Base-by-base conservation (phyloP, 805 yeast genomes). In the Cyberlindnera misumaiensis region DNA sequence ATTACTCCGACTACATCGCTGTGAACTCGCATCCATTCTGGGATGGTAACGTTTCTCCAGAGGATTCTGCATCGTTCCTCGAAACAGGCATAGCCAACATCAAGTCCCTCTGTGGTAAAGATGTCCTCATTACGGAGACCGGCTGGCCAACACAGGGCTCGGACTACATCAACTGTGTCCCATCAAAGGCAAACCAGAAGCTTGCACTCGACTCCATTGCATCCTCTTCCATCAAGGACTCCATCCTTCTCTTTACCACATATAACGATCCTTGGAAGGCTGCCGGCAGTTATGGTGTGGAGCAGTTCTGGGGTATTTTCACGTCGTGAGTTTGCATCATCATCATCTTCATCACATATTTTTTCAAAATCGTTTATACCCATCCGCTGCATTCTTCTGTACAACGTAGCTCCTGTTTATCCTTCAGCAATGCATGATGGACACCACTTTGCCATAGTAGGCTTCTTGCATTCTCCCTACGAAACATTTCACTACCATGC, bases 131-230 rank as follows among this genome's bases (percentile, higher is more conserved):
- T 46, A 67, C 77, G 40, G 86, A 79, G 62, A 71, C 82, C 36
- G 86, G 86, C 30, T 79, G 86, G 86, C 86, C 85, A 51, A 70
- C 81, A 12, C 52, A 66, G 49, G 85, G 86, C 53, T 57, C 64
- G 45, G 51, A 70, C 41, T 72, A 65, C 49, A 80, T 79, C 41
- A 44, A 47, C 34, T 76, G 79, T 47, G 77, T 77, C 27, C 83
- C 84, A 33, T 72, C 79, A 16, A 47, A 47, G 25, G 57, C 49
- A 4, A 73, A 78, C 63, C 84, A 79, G 58, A 54, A 62, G 17
- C 46, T 64, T 10, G 81, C 83, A 11, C 52, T 79, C 34, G 55
- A 70, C 44, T 62, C 76, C 41, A 73, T 79, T 38, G 68, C 63
- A 20, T 20, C 24, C 24, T 30, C 27, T 12, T 53, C 61, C 5